phyloP scores from a whole-genome alignment of 805 yeast species.

The Aciculoconidium aculeatum region DNA sequence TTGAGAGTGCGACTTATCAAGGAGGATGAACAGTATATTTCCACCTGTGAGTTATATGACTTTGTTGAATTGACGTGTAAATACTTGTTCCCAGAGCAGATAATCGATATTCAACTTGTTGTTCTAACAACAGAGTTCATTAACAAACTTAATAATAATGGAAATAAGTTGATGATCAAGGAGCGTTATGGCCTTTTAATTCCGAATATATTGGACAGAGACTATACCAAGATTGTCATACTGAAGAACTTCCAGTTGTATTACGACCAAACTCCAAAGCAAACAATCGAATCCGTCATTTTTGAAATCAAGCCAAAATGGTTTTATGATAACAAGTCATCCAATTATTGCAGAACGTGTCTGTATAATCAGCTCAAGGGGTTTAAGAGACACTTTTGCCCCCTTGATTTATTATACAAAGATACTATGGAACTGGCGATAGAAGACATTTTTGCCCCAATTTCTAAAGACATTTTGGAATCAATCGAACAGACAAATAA shows the following conservation, averaged over 20 bases:
- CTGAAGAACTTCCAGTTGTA: conserved; percentile 34
- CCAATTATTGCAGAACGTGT: conserved; percentile 52
- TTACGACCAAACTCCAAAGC: conserved; percentile 8
- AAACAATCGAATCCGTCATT: conserved; percentile 12
- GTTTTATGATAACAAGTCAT: conserved; percentile 41
- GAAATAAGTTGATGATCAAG: conserved; percentile 24
- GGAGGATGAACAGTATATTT: conserved; percentile 28
- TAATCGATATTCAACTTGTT: conserved; percentile 28
- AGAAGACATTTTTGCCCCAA: conserved; percentile 19
- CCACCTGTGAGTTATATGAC: conserved; percentile 36
- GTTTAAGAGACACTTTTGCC: conserved; percentile 38
- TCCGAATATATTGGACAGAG: conserved; percentile 35
- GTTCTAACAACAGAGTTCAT: conserved; percentile 27
- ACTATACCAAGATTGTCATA: conserved; percentile 19
- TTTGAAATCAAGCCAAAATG: conserved; percentile 61
- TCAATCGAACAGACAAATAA: conserved; percentile 16
- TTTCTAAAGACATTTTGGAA: conserved; percentile 15
- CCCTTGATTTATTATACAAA: conserved; percentile 35
- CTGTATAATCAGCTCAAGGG: conserved; percentile 39
- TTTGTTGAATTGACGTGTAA: conserved; percentile 33
- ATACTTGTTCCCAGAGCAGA: conserved; percentile 23
- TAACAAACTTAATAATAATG: conserved; percentile 19
- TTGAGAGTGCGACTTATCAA: conserved; percentile 32
- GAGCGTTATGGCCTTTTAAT: conserved; percentile 41
- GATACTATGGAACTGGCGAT: conserved; percentile 32